A percentile compares a stretch with the other conserved stretches of the same genome.
phyloP scores from a whole-genome alignment of 192 early-diverging fungal genomes.

The Piromyces finnis region DNA sequence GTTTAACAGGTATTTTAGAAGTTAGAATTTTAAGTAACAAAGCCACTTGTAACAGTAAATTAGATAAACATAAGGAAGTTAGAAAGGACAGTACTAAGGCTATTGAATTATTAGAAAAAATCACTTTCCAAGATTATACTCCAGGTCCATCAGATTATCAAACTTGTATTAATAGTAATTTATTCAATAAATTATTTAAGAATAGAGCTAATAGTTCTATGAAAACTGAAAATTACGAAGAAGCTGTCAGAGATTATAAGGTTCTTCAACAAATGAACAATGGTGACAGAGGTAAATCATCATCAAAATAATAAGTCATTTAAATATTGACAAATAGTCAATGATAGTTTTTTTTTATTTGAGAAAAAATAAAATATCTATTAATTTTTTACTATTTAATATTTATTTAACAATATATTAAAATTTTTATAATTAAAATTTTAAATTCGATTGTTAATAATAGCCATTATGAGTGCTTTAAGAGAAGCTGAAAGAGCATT shows the following conservation, averaged over 20 bases:
- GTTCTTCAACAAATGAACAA: constrained; percentile 34
- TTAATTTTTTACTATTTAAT: too few relatives aligned
- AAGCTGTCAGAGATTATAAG: constrained; percentile 63
- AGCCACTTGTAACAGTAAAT: constrained; percentile 48
- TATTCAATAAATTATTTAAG: constrained; percentile 58
- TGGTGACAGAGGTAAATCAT: constrained; percentile 29
- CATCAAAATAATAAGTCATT: too few relatives aligned
- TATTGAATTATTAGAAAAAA: constrained; percentile 29
- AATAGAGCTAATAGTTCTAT: constrained; percentile 55
- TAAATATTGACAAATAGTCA: too few relatives aligned
- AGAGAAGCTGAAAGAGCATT: constrained; percentile 41
- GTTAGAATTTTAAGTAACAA: constrained; percentile 58
- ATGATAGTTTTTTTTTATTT: too few relatives aligned
- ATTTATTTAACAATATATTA: too few relatives aligned
- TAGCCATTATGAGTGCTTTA: constrained; percentile 15
- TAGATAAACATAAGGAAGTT: constrained; percentile 28
- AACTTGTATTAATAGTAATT: constrained; percentile 13
- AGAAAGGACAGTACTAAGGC: constrained; percentile 45
- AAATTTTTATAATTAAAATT: too few relatives aligned
- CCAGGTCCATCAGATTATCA: constrained; percentile 11
- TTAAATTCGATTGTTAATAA: too few relatives aligned
- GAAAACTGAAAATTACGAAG: constrained; percentile 55
- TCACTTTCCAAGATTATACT: constrained; percentile 10
- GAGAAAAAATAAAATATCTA: too few relatives aligned
- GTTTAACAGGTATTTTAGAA: constrained; percentile 15